These are phyloP conservation scores for Teunomyces lycoperdinae DNA, from an alignment of 805 yeast genomes.

Conservation along the genomic window DNA sequence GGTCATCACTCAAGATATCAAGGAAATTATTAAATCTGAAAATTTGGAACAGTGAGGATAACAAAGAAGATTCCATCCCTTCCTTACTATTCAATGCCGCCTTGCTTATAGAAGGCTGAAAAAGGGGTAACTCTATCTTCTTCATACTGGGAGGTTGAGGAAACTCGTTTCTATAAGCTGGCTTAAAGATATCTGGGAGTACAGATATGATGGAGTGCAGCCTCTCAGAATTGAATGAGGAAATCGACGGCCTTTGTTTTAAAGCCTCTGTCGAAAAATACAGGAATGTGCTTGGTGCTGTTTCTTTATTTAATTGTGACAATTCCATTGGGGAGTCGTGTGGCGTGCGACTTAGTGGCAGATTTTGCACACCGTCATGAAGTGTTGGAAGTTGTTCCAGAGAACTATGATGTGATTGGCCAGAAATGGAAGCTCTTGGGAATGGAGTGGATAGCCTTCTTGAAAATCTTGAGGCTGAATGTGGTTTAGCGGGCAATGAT, in stretches of 20 bases:
- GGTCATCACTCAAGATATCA: constrained; percentile 28
- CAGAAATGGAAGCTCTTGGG: background rate
- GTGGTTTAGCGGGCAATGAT: background rate
- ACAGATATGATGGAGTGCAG: background rate
- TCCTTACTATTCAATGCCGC: constrained; percentile 23
- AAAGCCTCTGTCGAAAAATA: background rate
- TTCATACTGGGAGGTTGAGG: background rate
- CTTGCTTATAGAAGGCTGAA: constrained; percentile 20
- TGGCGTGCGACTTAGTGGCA: background rate
- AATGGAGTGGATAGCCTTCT: constrained; percentile 12
- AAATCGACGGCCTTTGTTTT: background rate
- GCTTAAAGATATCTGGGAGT: constrained; percentile 3
- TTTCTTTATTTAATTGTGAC: background rate
- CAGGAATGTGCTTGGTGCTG: background rate
- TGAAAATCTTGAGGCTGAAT: constrained; percentile 10
- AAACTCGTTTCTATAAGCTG: constrained; percentile 5
- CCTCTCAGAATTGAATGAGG: background rate
- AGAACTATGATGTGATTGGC: background rate
- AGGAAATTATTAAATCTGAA: constrained; percentile 32
- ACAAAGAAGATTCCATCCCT: constrained; percentile 18
- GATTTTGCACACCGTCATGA: background rate
- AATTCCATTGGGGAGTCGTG: background rate
- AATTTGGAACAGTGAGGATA: constrained; percentile 27
- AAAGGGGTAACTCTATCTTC: constrained; percentile 12
- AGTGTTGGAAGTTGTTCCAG: background rate